A percentile compares a stretch with the other conserved stretches of the same genome.
Conservation (phyloP, 169 alveolate species). For the Eimeria praecox region DNA sequence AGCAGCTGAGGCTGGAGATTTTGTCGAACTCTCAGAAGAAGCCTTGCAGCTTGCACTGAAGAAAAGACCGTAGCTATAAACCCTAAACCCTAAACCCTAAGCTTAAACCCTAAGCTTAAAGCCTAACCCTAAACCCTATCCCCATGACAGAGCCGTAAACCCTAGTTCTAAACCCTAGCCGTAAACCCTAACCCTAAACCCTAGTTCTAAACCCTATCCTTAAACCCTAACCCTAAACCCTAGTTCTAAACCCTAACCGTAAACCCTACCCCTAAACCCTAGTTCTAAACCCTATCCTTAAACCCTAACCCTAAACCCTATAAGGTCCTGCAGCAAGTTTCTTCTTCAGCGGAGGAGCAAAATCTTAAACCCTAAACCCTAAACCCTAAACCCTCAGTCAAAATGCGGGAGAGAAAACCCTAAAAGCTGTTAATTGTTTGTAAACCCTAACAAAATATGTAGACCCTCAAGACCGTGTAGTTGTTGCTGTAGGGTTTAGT, state of each 20-base stretch:
- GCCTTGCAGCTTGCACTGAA: too few relatives aligned
- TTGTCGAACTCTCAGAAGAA: too few relatives aligned
- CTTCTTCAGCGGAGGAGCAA: too few relatives aligned
- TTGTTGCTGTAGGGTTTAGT: slow-evolving; percentile 3
- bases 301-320: not conserved
- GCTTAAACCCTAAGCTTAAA: not conserved
- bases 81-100: not conserved
- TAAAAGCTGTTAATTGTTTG: too few relatives aligned
- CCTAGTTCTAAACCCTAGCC: not conserved
- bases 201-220: not conserved
- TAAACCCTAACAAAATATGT: too few relatives aligned
- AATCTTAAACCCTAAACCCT: slow-evolving; percentile 38
- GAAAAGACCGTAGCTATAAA: too few relatives aligned
- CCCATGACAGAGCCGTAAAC: too few relatives aligned
- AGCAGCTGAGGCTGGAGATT: not conserved
- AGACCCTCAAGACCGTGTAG: too few relatives aligned
- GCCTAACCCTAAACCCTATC: not conserved
- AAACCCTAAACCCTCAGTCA: not conserved
- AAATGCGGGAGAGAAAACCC: not conserved
- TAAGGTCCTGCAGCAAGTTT: not conserved
- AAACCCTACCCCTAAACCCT: too few relatives aligned
- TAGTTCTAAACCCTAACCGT: not conserved
- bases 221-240: too few relatives aligned
- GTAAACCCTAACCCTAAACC: not conserved
- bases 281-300: not conserved